A percentile compares a stretch with the other conserved stretches of the same genome.
Conservation (phyloP, 352 stramenopile species). For the Globisporangium spinosum region DNA sequence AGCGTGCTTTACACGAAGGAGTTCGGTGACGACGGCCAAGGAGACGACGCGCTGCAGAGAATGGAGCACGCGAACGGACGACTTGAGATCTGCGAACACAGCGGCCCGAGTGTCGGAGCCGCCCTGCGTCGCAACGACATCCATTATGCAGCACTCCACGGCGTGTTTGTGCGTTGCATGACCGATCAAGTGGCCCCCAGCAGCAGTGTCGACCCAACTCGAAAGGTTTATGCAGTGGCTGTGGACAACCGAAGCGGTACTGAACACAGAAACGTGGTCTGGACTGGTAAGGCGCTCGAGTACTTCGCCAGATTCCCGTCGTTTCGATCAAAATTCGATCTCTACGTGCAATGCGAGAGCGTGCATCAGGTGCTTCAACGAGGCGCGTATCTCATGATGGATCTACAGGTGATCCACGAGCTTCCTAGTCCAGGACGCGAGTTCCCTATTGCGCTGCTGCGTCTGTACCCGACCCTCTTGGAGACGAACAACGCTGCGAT, state of each 20-base stretch:
- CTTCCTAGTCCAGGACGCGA: slow-evolving; percentile 5
- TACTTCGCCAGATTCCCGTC: not conserved
- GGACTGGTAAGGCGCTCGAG: slow-evolving; percentile 2
- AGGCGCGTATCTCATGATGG: not conserved
- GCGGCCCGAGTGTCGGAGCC: not conserved
- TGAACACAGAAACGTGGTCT: not conserved
- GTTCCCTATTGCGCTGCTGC: slow-evolving; percentile 4
- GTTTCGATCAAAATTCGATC: slow-evolving; percentile 5
- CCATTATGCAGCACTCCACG: slow-evolving; percentile 1
- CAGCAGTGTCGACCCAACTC: not conserved
- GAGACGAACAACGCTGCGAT: not conserved
- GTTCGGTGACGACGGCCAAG: not conserved
- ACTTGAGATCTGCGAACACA: slow-evolving; percentile 1
- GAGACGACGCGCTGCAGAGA: not conserved
- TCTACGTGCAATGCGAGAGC: slow-evolving; percentile 9
- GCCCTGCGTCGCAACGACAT: slow-evolving; percentile 4
- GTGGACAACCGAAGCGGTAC: not conserved
- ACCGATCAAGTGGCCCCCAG: not conserved
- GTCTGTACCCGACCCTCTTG: not conserved
- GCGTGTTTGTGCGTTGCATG: slow-evolving; percentile 4
- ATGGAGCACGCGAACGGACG: slow-evolving; percentile 1
- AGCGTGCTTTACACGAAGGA: slow-evolving; percentile 3
- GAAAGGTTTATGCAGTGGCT: not conserved
- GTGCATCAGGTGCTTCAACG: not conserved
- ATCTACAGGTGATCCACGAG: not conserved